phyloP scores from a whole-genome alignment of 2,329 filamentous ascomycete species.

The Bipolaris zeicola region DNA sequence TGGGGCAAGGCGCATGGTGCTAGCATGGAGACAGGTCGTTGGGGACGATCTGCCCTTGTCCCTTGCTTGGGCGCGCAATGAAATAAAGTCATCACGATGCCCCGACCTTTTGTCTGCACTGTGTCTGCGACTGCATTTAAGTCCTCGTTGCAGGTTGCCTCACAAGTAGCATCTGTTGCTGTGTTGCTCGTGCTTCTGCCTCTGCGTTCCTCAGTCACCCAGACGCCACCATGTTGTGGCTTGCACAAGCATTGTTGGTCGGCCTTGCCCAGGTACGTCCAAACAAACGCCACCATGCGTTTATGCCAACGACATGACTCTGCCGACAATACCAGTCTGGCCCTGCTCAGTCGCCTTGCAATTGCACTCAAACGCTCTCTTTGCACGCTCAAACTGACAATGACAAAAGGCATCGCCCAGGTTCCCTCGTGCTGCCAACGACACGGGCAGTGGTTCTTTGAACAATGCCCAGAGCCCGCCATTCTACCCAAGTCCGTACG shows the following conservation, averaged over 20 bases:
- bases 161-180: constrained; percentile 18
- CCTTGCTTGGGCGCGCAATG: constrained; percentile 5
- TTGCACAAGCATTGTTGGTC: constrained; percentile 43
- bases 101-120: constrained; percentile 12
- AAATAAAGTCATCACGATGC: constrained; percentile 26
- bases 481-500: constrained; percentile 76
- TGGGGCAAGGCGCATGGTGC: constrained; percentile 10
- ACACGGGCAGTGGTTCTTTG: constrained; percentile 24
- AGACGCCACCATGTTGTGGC: constrained; percentile 44
- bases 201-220: constrained; percentile 24
- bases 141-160: constrained; percentile 17
- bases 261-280: constrained; percentile 39
- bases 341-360: constrained; percentile 36
- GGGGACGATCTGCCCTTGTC: constrained; percentile 16
- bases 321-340: constrained; percentile 30
- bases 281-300: constrained; percentile 17
- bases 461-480: constrained; percentile 60
- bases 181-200: constrained; percentile 14
- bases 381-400: constrained; percentile 32
- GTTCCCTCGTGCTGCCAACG: constrained; percentile 30
- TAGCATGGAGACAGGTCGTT: constrained; percentile 20
- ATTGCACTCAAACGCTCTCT: constrained; percentile 26
- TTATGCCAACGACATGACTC: constrained; percentile 13
- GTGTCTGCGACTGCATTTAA: constrained; percentile 20
- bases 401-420: constrained; percentile 38